A percentile compares a stretch with the other conserved stretches of the same genome.
phyloP scores from a whole-genome alignment of 345 rosid species.

The Heritiera littoralis region DNA sequence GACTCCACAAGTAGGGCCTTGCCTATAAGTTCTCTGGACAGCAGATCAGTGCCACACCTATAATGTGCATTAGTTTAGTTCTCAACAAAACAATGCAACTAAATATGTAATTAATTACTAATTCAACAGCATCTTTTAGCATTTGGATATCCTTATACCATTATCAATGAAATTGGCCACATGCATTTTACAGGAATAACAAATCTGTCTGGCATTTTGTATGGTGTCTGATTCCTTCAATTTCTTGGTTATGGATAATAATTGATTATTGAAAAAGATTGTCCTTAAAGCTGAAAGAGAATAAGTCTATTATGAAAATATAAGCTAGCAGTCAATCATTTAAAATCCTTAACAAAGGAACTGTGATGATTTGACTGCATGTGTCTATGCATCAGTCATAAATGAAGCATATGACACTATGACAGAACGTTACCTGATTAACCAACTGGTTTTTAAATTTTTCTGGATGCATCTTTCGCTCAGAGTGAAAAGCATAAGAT shows the following conservation, averaged over 20 bases:
- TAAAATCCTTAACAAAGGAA: neutral
- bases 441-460: constrained; percentile 82
- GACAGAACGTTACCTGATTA: constrained; percentile 70
- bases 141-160: neutral
- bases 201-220: neutral
- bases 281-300: neutral
- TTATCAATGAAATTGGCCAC: neutral
- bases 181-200: constrained; percentile 6
- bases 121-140: constrained; percentile 2
- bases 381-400: neutral
- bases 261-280: neutral
- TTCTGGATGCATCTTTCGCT: constrained; percentile 84
- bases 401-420: constrained; percentile 5
- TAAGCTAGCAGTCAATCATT: constrained; percentile 6
- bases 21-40: neutral
- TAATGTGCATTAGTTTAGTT: neutral
- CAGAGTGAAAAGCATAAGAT: constrained; percentile 85
- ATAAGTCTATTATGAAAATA: constrained; percentile 5
- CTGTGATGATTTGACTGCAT: neutral
- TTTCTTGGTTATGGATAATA: neutral
- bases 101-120: neutral
- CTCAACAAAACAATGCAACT: neutral
- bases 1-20: neutral
- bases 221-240: neutral
- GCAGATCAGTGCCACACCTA: constrained; percentile 1